Base-by-base conservation (phyloP, 768 basidiomycete species). In the Brasilioporus rufonigricans region DNA sequence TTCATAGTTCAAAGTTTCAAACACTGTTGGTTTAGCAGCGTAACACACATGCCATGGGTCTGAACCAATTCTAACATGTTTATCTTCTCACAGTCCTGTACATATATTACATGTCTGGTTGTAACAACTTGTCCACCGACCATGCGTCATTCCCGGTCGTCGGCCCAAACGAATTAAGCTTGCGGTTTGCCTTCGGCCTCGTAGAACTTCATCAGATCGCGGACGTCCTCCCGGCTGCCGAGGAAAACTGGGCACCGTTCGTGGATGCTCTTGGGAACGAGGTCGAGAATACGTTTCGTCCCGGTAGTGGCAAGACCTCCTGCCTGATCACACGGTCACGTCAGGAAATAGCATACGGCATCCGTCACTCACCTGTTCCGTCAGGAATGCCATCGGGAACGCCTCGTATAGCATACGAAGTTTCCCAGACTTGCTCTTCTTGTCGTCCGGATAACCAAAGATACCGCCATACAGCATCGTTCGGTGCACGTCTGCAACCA, bases 401-500 rank as follows among this genome's bases (percentile, higher is more conserved):
- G 93, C 96, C 74, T 98, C 97, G 63, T 98, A 99, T 44, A 99
- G 76, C 68, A 98, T 74, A 66, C 97, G 82, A 63, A 99, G 79
- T 76, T 99, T 99, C 44, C 97, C 96, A 53, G 74, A 87, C 80
- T 96, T 97, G 74, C 84, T 91, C 82, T 98, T 98, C 82, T 92
- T 97, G 76, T 99, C 97, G 66, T 87, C 86, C 9, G 97, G 97
- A 72, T 99, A 99, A 10, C 94, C 96, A 65, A 99, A 99, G 65
- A 99, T 98, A 40, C 97, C 97, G 23, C 97, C 97, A 67, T 99
- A 99, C 4, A 99, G 78, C 31, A 99, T 75, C 7, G 96, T 99
- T 62, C 96, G 81, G 74, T 97, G 94, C 24, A 98, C 96, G 73
- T 99, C 96, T 48, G 96, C 95, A 33, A 98, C 97, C 97, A 99